These are phyloP conservation scores for Elongisporangium undulatum DNA, from an alignment of 352 stramenopile species.

Conservation along the genomic window DNA sequence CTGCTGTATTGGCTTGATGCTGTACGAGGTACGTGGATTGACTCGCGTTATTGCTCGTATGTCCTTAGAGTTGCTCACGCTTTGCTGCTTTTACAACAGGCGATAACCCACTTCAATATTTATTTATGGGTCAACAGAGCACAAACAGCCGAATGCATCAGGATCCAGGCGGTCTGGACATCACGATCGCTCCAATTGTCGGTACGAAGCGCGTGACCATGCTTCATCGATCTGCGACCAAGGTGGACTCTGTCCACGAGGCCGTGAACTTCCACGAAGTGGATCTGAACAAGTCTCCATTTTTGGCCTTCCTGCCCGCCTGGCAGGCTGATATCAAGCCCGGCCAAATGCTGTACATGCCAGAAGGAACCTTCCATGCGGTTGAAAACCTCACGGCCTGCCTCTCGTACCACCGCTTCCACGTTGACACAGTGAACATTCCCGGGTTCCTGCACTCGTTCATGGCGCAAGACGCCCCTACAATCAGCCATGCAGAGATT, in stretches of 20 bases:
- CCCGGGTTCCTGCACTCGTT: constrained; percentile 87
- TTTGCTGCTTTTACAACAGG: constrained; percentile 6
- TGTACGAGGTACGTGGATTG: constrained; percentile 33
- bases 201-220: constrained; percentile 76
- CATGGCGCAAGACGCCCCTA: constrained; percentile 84
- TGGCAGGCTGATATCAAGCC: constrained; percentile 88
- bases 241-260: constrained; percentile 83
- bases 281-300: constrained; percentile 84
- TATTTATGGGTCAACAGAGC: constrained; percentile 92
- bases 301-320: constrained; percentile 82
- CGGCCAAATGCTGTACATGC: constrained; percentile 93
- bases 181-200: constrained; percentile 93
- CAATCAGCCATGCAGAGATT: constrained; percentile 91
- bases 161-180: constrained; percentile 88
- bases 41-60: constrained; percentile 6
- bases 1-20: constrained; percentile 90
- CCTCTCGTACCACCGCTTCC: constrained; percentile 93
- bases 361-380: constrained; percentile 90
- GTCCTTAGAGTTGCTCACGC: background rate
- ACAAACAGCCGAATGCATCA: constrained; percentile 90
- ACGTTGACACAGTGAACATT: constrained; percentile 91
- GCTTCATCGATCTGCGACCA: constrained; percentile 64
- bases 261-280: constrained; percentile 76
- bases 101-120: constrained; percentile 92
- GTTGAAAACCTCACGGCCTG: constrained; percentile 91